These are phyloP conservation scores for Solanum boliviense DNA, from an alignment of 257 asterid genomes.

Conservation along the genomic window DNA sequence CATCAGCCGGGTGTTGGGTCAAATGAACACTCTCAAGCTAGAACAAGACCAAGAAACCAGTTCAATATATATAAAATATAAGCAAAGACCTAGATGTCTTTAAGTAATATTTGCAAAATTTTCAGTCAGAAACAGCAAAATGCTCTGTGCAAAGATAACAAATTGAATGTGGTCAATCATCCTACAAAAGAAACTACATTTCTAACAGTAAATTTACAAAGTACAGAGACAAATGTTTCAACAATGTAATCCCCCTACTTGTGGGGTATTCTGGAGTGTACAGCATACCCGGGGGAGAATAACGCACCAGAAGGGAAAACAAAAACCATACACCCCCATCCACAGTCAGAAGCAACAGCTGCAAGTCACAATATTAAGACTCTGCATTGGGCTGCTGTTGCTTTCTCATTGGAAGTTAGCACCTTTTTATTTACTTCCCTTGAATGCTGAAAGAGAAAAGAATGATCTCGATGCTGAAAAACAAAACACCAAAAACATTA, in stretches of 20 bases:
- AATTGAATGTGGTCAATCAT: conserved; percentile 1
- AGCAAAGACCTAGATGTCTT: not conserved
- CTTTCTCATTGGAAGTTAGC: conserved; percentile 14
- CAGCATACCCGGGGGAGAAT: not conserved
- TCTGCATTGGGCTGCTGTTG: not conserved
- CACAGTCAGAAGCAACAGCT: not conserved
- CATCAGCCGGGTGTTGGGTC: not conserved
- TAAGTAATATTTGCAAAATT: not conserved
- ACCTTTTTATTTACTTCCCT: not conserved
- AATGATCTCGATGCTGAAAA: conserved; percentile 91
- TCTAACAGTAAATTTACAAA: not conserved
- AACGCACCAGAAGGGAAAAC: not conserved
- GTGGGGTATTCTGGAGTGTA: not conserved
- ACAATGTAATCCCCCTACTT: not conserved
- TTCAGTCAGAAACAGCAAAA: not conserved
- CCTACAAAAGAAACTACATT: not conserved
- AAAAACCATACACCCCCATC: not conserved
- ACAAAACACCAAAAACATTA: conserved; percentile 3
- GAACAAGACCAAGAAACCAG: not conserved
- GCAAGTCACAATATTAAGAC: not conserved
- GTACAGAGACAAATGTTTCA: conserved; percentile 2
- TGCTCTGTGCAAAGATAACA: conserved; percentile 1
- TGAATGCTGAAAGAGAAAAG: conserved; percentile 93
- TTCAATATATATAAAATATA: not conserved
- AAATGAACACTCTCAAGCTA: not conserved